Evolutionary conservation across 371 early-diverging fungal genomes (phyloP), one percentile per base, ranked within the genome.

Genomic region (Phascolomyces articulosus): DNA sequence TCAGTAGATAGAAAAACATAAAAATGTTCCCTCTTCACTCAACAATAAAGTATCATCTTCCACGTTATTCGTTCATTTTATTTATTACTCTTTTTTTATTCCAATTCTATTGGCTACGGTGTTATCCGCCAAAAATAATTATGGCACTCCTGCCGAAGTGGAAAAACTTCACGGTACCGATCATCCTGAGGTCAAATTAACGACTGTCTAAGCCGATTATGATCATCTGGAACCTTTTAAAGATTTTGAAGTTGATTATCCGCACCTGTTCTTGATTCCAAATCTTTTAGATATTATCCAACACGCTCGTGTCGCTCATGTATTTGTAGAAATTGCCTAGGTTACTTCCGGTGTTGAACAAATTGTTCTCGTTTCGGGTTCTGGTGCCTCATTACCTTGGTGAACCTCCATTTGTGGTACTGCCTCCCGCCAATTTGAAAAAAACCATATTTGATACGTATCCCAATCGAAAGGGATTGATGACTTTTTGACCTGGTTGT

Each of bases 121-220:
- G n/a, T n/a, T n/a, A n/a, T n/a, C n/a, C n/a, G n/a, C 47, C 20
- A 18, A 47, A 47, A 20, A 4, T 57, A 2, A n/a, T 38, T 13
- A 9, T 38, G 6, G 34, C 58, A 34, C n/a, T 57, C 58, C 58
- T 21, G 40, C 38, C 58, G 34, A 38, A 38, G 58, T 20, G 4
- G 11, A 47, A 47, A n/a, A 47, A 18, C 47, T 47, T 6, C 18
- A 47, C n/a, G 47, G 47, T 47, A n/a, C n/a, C n/a, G 47, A 47
- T 18, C 47, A 47, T 18, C n/a, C 47, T 47, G 13, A 47, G 18
- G 59, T 34, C n/a, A 29, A 53, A 15, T 15, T 51, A 1, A 9
- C n/a, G n/a, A 40, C 53, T 24, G 68, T 74, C 8, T 60, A 73
- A 67, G 79, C 74, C 21, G 77, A 79, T 53, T 70, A 68, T 26